Conservation (phyloP, 106 monocot genomes). For the Amphibolis antarctica region DNA sequence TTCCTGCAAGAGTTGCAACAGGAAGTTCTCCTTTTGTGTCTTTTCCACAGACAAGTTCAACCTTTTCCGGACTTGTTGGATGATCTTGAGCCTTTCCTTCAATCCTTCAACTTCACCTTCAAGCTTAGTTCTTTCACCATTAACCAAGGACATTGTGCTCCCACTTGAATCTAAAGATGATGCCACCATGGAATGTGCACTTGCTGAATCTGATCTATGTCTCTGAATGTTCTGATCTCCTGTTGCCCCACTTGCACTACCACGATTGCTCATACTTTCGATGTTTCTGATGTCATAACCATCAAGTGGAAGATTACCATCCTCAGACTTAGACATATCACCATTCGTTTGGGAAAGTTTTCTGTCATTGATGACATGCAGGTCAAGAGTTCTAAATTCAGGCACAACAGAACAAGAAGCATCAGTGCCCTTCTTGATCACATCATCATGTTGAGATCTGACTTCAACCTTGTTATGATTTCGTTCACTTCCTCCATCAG, state of each 20-base stretch:
- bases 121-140: conserved; percentile 40
- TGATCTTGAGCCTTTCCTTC: conserved; percentile 49
- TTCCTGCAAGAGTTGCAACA: conserved; percentile 55
- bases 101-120: conserved; percentile 61
- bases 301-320: conserved; percentile 1
- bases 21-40: conserved; percentile 32
- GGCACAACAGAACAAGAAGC: conserved; percentile 14
- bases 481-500: conserved; percentile 1
- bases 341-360: conserved; percentile 3
- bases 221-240: conserved; percentile 22
- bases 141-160: conserved; percentile 40
- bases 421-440: not conserved
- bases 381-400: conserved; percentile 35
- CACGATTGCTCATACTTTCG: conserved; percentile 4
- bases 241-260: conserved; percentile 3
- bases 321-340: not conserved
- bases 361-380: conserved; percentile 55
- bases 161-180: conserved; percentile 21
- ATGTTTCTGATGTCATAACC: not conserved
- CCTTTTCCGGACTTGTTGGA: conserved; percentile 55
- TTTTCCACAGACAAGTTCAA: conserved; percentile 33
- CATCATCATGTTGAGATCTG: conserved; percentile 4
- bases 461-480: conserved; percentile 1
- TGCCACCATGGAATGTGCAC: conserved; percentile 7
- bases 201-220: conserved; percentile 26